Evolutionary conservation across 2,329 filamentous ascomycete genomes (phyloP).

Genomic region (Cucurbitaria berberidis): DNA sequence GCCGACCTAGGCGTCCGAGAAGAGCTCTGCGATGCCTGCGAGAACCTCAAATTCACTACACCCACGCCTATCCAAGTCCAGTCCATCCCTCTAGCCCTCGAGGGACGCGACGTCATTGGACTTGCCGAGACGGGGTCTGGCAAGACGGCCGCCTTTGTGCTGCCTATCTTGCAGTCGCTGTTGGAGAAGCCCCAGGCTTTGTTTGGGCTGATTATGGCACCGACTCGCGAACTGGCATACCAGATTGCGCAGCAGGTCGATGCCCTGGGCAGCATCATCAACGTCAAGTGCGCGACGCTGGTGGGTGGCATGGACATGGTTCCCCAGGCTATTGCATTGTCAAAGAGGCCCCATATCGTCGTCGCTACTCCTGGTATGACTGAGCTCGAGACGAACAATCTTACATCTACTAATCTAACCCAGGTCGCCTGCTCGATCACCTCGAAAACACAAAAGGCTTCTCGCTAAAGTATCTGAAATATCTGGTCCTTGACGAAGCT

Average conservation of each 20-base stretch:
- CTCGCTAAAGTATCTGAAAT: constrained; percentile 79
- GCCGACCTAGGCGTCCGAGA: constrained; percentile 81
- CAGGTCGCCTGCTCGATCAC: constrained; percentile 83
- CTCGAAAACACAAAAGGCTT: constrained; percentile 98
- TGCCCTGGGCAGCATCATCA: constrained; percentile 83
- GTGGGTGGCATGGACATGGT: constrained; percentile 98
- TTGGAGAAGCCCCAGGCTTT: constrained; percentile 85
- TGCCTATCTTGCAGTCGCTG: constrained; percentile 88
- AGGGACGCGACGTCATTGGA: constrained; percentile 86
- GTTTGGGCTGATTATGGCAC: constrained; percentile 89
- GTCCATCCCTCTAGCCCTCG: constrained; percentile 79
- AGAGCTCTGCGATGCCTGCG: constrained; percentile 86
- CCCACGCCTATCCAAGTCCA: constrained; percentile 90
- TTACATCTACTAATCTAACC: not conserved
- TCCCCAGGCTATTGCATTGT: constrained; percentile 84
- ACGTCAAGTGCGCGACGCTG: constrained; percentile 83
- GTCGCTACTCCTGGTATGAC: constrained; percentile 76
- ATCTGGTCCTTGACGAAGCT: constrained; percentile 93
- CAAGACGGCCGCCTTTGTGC: constrained; percentile 93
- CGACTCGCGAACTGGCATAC: constrained; percentile 89
- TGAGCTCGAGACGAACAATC: too few species aligned
- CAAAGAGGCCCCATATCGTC: constrained; percentile 94
- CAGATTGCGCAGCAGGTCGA: constrained; percentile 91
- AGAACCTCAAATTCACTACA: constrained; percentile 77
- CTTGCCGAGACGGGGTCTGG: constrained; percentile 94